phyloP scores from a whole-genome alignment of 2,329 filamentous ascomycete species.

The Trichophyton equinum region DNA sequence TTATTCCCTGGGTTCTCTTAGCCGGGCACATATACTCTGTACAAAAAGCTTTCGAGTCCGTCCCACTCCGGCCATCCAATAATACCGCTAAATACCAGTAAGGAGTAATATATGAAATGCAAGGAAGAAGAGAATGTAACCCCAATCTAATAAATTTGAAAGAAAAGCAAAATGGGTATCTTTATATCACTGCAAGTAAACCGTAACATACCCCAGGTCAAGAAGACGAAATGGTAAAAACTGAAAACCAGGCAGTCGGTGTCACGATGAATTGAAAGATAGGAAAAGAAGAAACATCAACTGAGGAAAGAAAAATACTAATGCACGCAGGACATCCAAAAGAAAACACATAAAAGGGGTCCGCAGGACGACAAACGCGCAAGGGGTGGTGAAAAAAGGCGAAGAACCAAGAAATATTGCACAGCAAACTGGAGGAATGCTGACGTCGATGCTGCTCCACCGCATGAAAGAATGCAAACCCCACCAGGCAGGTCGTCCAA shows the following conservation, averaged over 20 bases:
- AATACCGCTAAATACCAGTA: background rate
- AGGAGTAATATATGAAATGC: background rate
- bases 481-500: background rate
- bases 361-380: background rate
- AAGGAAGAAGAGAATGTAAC: background rate
- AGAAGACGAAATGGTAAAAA: background rate
- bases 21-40: background rate
- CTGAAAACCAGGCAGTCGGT: background rate
- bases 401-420: background rate
- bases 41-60: background rate
- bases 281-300: background rate
- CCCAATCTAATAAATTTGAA: background rate
- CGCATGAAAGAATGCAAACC: background rate
- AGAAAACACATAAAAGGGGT: background rate
- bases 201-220: background rate
- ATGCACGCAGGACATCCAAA: background rate
- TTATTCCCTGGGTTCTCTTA: background rate
- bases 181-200: conserved; percentile 4
- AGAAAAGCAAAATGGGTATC: conserved; percentile 2
- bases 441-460: background rate
- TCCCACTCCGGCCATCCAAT: background rate
- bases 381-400: background rate
- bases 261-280: background rate
- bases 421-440: background rate
- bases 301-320: background rate